These are phyloP conservation scores for Hanseniaspora guilliermondii DNA, from an alignment of 805 yeast species.

Conservation along the genomic window DNA sequence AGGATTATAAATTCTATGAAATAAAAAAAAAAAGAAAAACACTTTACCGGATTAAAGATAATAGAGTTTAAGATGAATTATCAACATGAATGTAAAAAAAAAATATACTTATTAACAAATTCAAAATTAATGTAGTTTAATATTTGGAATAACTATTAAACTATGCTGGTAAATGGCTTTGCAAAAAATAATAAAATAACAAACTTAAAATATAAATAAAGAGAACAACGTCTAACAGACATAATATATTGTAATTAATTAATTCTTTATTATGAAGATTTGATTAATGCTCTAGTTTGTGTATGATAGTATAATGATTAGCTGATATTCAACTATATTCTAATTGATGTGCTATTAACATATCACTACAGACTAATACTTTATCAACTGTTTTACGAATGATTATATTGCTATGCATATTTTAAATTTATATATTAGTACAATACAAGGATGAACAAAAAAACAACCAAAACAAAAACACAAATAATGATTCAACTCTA, in stretches of 20 bases:
- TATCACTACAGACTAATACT: neutral
- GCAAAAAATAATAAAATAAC: neutral
- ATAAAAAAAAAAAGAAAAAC: neutral
- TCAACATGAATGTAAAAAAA: neutral
- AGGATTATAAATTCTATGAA: no score
- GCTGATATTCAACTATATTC: neutral
- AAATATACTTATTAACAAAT: neutral
- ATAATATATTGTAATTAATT: no score
- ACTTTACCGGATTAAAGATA: constrained; percentile 1
- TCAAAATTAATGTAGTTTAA: no score
- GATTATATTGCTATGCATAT: neutral
- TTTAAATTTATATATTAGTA: neutral
- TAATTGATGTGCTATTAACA: neutral
- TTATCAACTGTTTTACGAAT: no score
- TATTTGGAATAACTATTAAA: no score
- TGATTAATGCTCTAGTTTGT: no score
- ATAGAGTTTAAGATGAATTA: neutral
- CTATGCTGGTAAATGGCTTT: no score
- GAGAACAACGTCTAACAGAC: no score
- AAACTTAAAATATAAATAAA: no score
- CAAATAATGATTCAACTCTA: constrained; percentile 12
- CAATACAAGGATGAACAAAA: neutral
- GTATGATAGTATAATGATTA: neutral
- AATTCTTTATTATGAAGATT: no score
- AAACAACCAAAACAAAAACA: neutral